Evolutionary conservation across 768 basidiomycete genomes (phyloP), one percentile per base, ranked within the genome.

Genomic region (Russula ochroleuca): DNA sequence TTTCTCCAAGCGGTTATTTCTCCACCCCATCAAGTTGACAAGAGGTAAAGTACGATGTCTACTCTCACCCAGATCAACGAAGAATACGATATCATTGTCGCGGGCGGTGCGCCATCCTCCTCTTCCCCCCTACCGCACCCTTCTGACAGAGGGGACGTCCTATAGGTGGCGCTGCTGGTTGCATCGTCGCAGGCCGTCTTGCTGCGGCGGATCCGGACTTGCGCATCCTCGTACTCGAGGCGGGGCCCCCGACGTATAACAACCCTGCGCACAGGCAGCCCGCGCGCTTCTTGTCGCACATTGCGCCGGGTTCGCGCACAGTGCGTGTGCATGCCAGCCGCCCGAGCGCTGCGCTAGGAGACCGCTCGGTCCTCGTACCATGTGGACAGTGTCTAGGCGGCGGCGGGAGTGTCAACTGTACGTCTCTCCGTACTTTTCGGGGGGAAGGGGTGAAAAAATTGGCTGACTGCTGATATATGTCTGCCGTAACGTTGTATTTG

Each of bases 201-300:
- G 76, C 81, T 0, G 77, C 76, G 0, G 81, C 83, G 0, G 80
- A 85, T 47, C 80, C 84, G 0, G 70, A 73, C 4, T 71, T 88
- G 55, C 83, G 77, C 67, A 84, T 88, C 53, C 80, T 88, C 14
- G 70, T 87, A 50, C 70, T 88, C 25, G 87, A 88, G 73, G 78
- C 81, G 15, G 87, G 86, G 1, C 76, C 78, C 5, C 78, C 81
- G 64, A n/a, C n/a, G n/a, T n/a, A n/a, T n/a, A n/a, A n/a, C n/a
- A n/a, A n/a, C n/a, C n/a, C n/a, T n/a, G n/a, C 67, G 2, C 84
- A 87, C 69, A 72, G 75, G 8, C 85, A 85, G 49, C 85, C 86
- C 1, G 85, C 76, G 2, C 78, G 79, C 25, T 84, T 72, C 69
- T 74, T 80, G 37, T 68, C 69, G 28, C 79, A 85, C 66, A 67